Percentiles rank a stretch among this genome's conserved stretches.
These are phyloP conservation scores for Ilex aquifolium DNA, from an alignment of 257 asterid genomes.

Conservation along the genomic window DNA sequence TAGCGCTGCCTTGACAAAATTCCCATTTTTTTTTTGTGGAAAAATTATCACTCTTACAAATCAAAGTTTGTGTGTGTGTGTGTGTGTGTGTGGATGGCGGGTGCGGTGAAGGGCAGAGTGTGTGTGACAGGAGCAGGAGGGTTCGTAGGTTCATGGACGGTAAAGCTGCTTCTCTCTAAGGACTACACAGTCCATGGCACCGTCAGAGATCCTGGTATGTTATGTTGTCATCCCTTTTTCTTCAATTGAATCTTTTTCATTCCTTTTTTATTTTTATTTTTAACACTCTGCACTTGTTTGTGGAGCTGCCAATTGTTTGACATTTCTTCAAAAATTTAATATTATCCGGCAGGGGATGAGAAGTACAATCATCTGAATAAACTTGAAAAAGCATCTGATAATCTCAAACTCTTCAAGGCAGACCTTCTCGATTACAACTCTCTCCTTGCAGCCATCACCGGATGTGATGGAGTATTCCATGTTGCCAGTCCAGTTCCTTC, in stretches of 20 bases:
- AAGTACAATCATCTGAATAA: constrained; percentile 49
- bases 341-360: constrained; percentile 36
- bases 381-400: constrained; percentile 50
- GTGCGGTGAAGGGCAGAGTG: constrained; percentile 28
- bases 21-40: too few species aligned
- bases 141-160: constrained; percentile 61
- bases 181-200: constrained; percentile 64
- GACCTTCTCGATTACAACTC: constrained; percentile 68
- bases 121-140: constrained; percentile 92
- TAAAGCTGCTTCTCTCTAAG: constrained; percentile 63
- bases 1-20: too few species aligned
- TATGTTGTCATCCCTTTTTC: neutral
- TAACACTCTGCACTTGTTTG: too few species aligned
- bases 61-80: too few species aligned
- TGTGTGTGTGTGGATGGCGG: constrained; percentile 1
- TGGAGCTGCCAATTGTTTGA: too few species aligned
- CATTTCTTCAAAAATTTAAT: neutral
- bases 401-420: constrained; percentile 54
- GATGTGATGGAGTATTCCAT: constrained; percentile 77
- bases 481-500: constrained; percentile 81
- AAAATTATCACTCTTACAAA: too few species aligned
- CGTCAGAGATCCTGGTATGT: constrained; percentile 59
- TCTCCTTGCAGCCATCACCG: constrained; percentile 51
- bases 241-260: neutral
- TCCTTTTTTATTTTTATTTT: neutral